phyloP scores from a whole-genome alignment of 2,329 filamentous ascomycete genomes.

The Colletotrichum incanum region DNA sequence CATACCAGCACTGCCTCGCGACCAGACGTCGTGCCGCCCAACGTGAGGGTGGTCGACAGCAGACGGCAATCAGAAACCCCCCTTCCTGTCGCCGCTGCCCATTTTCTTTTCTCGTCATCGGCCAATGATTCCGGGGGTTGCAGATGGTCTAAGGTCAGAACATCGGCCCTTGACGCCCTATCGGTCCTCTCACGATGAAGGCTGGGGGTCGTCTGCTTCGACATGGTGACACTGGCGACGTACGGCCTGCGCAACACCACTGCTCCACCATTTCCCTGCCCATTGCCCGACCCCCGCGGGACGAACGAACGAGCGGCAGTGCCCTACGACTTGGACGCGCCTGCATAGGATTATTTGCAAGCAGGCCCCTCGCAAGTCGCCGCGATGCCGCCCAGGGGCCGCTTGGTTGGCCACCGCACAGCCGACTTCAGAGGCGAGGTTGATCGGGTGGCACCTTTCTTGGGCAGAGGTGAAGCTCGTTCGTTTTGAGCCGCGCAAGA shows the following conservation, averaged over 20 bases:
- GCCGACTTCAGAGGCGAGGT: slow-evolving; percentile 24
- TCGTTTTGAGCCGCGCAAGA: slow-evolving; percentile 34
- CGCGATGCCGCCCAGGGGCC: slow-evolving; percentile 38
- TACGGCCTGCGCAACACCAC: slow-evolving; percentile 31
- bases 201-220: not conserved
- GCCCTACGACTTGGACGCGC: slow-evolving; percentile 29
- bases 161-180: slow-evolving; percentile 6
- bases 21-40: slow-evolving; percentile 33
- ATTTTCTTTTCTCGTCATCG: not conserved
- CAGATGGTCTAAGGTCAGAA: not conserved
- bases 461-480: slow-evolving; percentile 19
- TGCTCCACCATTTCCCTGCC: slow-evolving; percentile 24
- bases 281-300: not conserved
- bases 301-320: slow-evolving; percentile 17
- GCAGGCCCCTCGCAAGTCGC: slow-evolving; percentile 31
- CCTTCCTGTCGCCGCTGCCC: not conserved
- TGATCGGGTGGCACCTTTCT: slow-evolving; percentile 27
- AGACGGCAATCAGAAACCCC: not conserved
- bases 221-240: slow-evolving; percentile 19
- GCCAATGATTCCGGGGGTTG: not conserved
- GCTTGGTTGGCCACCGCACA: slow-evolving; percentile 41
- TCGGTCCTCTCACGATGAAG: slow-evolving; percentile 7
- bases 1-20: slow-evolving; percentile 52
- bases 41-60: not conserved
- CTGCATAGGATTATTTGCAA: slow-evolving; percentile 20